Evolutionary conservation across 441 rosid genomes (phyloP), one percentile per base, ranked within the genome.

Genomic region (Erodium trifolium): DNA sequence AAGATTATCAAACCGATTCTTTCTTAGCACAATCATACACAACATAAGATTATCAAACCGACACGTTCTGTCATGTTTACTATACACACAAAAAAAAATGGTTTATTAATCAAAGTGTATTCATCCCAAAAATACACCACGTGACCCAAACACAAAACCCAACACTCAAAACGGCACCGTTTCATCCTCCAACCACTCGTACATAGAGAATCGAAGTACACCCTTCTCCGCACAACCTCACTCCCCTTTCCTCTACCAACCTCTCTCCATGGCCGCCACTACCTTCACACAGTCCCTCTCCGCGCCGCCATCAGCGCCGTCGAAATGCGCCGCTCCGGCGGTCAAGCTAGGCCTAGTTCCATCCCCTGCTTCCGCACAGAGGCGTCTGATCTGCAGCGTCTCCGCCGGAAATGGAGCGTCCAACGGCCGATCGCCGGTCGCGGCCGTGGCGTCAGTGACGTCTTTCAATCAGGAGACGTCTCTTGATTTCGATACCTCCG

Each of bases 391-490:
- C 3, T 47, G 53, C 73, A 23, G 27, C 27, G 27, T 23, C 27
- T 23, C 27, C 27, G 27, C 27, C 27, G 27, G 27, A 23, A 23
- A 23, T 23, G 82, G n/a, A 68, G 68, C 2, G 76, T 83, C 3
- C 72, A 47, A 47, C n/a, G 53, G 53, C 11, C 53, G 53, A 47
- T 47, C 53, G 13, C 11, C 53, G 53, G n/a, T 47, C 4, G 53
- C n/a, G n/a, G 53, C 53, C 2, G 11, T 83, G 91, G 87, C 79
- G 67, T 76, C 89, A 0, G 72, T 70, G 0, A 81, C 91, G 19
- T 81, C 82, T 7, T 63, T 80, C 17, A 82, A 69, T 70, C 63
- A 85, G 12, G 79, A 77, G 19, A 4, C 29, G 11, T 35, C 73
- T 23, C 68, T 70, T n/a, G 77, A 75, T 62, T 70, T 70, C 68